Evolutionary conservation across 2,329 filamentous ascomycete species (phyloP).

Genomic region (Delphinella strobiligena): DNA sequence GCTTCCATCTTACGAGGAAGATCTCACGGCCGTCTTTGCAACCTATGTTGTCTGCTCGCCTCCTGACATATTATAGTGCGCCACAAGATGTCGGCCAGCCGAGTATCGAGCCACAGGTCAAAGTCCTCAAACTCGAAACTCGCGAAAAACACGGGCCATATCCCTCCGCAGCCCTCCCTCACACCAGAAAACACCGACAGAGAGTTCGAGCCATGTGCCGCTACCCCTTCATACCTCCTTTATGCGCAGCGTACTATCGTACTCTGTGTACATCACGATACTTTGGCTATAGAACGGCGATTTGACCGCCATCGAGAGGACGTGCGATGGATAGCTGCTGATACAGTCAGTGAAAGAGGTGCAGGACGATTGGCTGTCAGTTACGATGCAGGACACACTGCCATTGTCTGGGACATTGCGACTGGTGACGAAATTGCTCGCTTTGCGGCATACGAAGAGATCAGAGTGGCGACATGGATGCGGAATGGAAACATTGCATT

Average conservation of each 20-base stretch:
- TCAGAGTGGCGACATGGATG: constrained; percentile 88
- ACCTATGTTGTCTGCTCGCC: not conserved
- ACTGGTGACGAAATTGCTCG: constrained; percentile 81
- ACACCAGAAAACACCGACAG: constrained; percentile 35
- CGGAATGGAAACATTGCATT: constrained; percentile 93
- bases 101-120: constrained; percentile 27
- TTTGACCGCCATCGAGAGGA: constrained; percentile 78
- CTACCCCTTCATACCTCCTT: constrained; percentile 81
- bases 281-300: constrained; percentile 71
- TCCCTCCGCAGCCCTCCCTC: constrained; percentile 30
- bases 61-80: constrained; percentile 14
- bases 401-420: constrained; percentile 93
- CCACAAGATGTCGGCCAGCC: constrained; percentile 32
- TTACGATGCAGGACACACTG: constrained; percentile 81
- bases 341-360: constrained; percentile 80
- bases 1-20: not conserved
- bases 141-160: constrained; percentile 15
- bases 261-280: constrained; percentile 85
- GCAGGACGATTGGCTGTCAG: constrained; percentile 80
- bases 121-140: constrained; percentile 22
- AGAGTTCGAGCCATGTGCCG: constrained; percentile 74
- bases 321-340: constrained; percentile 72
- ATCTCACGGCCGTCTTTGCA: constrained; percentile 2
- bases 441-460: constrained; percentile 83
- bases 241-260: constrained; percentile 75